Evolutionary conservation across 495 filamentous ascomycete species (phyloP).

Genomic region (Lepidopterella palustris): DNA sequence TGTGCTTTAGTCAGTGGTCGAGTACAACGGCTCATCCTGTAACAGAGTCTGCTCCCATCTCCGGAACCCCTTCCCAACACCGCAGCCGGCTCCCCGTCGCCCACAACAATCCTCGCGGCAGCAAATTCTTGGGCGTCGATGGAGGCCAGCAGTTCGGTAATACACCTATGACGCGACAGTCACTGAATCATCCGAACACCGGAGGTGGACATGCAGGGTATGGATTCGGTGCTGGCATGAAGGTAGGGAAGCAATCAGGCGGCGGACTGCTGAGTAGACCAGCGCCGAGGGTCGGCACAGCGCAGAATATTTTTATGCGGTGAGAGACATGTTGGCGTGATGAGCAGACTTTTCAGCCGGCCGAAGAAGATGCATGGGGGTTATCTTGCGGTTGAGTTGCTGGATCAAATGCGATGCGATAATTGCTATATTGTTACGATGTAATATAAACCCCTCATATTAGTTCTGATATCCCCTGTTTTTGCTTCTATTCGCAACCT

Average conservation of each 20-base stretch:
- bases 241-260: slow-evolving; percentile 29
- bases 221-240: slow-evolving; percentile 46
- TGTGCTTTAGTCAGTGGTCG: no score
- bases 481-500: no score
- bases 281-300: background rate
- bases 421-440: no score
- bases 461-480: no score
- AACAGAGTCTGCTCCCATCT: slow-evolving; percentile 17
- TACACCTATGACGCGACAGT: slow-evolving; percentile 32
- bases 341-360: no score
- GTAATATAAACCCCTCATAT: no score
- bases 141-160: slow-evolving; percentile 14
- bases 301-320: background rate
- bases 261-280: slow-evolving; percentile 3
- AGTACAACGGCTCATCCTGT: background rate
- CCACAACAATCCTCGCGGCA: background rate
- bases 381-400: no score
- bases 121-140: background rate
- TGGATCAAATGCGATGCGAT: no score
- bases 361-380: no score
- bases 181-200: slow-evolving; percentile 30
- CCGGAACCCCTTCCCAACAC: slow-evolving; percentile 21
- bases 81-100: slow-evolving; percentile 20
- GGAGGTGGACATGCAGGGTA: slow-evolving; percentile 36
- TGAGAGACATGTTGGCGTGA: no score